These are phyloP conservation scores for Claviceps citrina DNA, from an alignment of 2,329 filamentous ascomycete genomes.

Conservation along the genomic window DNA sequence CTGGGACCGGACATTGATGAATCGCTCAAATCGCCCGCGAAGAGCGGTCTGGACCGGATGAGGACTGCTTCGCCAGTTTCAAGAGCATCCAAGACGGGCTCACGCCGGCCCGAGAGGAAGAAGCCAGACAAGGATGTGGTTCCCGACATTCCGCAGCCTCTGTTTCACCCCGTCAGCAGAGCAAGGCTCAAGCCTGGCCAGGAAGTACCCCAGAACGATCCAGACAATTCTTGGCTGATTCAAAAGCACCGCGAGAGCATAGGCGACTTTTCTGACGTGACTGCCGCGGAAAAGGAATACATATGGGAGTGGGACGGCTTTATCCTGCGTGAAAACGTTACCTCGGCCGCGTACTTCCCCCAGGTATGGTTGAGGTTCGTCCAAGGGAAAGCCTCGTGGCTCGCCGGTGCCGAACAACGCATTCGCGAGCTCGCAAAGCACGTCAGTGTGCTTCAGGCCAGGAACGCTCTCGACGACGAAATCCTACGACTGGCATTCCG, in stretches of 20 bases:
- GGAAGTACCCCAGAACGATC: conserved; percentile 26
- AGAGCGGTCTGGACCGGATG: conserved; percentile 10
- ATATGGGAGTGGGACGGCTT: conserved; percentile 44
- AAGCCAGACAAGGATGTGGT: conserved; percentile 23
- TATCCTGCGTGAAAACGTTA: conserved; percentile 34
- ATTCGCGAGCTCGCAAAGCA: conserved; percentile 42
- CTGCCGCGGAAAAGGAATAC: conserved; percentile 39
- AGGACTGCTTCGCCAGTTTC: conserved; percentile 12
- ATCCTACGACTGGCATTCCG: conserved; percentile 27
- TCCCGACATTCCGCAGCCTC: conserved; percentile 33
- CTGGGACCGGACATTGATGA: conserved; percentile 21
- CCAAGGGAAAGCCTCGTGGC: conserved; percentile 34
- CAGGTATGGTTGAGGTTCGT: conserved; percentile 37
- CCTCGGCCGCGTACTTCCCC: conserved; percentile 36
- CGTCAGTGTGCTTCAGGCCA: conserved; percentile 32
- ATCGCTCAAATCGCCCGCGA: conserved; percentile 12
- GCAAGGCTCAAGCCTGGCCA: conserved; percentile 33
- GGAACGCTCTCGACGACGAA: conserved; percentile 30
- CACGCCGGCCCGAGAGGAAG: conserved; percentile 6
- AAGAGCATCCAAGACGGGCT: conserved; percentile 7
- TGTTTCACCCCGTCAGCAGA: conserved; percentile 44
- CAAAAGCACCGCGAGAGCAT: conserved; percentile 45
- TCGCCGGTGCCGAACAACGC: conserved; percentile 31
- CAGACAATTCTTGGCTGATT: conserved; percentile 39
- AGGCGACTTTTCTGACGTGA: conserved; percentile 41